Conservation (phyloP, 2,329 filamentous ascomycete species). For the Xylaria sp. region DNA sequence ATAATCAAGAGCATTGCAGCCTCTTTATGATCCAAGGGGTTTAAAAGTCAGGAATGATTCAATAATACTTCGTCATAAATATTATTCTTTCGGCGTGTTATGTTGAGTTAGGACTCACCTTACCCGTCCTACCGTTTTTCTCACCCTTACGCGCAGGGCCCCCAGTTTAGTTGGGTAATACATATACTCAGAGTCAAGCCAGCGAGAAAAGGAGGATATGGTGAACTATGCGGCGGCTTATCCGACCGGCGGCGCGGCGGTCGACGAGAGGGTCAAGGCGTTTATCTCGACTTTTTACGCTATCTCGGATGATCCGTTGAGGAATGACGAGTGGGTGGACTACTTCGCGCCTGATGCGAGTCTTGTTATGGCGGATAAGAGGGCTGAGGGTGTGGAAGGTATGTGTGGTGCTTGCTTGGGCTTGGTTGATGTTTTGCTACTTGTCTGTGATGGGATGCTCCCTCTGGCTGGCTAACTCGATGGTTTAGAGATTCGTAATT, state of each 20-base stretch:
- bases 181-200: neutral
- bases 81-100: neutral
- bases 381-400: conserved; percentile 52
- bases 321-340: conserved; percentile 56
- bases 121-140: no score
- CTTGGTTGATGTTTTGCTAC: neutral
- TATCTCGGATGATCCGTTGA: conserved; percentile 55
- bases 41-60: neutral
- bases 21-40: neutral
- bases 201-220: conserved; percentile 1
- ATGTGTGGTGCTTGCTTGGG: conserved; percentile 12
- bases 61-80: neutral
- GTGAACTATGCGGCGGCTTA: conserved; percentile 44
- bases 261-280: conserved; percentile 40
- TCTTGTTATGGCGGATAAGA: conserved; percentile 55
- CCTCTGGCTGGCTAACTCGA: neutral
- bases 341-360: conserved; percentile 56
- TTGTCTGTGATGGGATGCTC: neutral
- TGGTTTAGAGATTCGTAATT: conserved; percentile 52
- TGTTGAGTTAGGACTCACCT: neutral
- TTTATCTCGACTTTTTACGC: conserved; percentile 59
- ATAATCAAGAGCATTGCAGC: neutral
- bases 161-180: neutral
- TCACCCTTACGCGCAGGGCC: neutral
- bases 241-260: conserved; percentile 40